Evolutionary conservation across 2,329 filamentous ascomycete species (phyloP), one percentile per base, ranked within the genome.

Genomic region (Colletotrichum gigasporum): DNA sequence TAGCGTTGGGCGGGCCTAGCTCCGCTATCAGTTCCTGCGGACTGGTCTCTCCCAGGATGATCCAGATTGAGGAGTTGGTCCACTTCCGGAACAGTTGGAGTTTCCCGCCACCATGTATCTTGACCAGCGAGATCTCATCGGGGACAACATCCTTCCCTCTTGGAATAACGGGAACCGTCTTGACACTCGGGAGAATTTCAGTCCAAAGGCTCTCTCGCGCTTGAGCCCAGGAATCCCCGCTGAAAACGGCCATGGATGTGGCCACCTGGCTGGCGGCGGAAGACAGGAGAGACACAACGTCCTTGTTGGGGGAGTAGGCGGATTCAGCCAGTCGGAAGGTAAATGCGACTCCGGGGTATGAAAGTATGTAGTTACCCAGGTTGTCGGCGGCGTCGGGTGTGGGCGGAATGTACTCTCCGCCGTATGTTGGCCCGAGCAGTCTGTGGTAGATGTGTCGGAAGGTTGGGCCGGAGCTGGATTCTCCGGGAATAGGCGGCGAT

Each of bases 301-400:
- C 94, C 72, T 89, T 90, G 51, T 82, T 79, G 1, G 90, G 85
- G 3, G 91, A 92, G 83, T 93, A 97, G 20, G 89, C 87, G 1
- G 91, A 89, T 62, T 87, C 82, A 51, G 90, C 85, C 28, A 98
- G 82, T 1, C 93, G 89, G 69, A 99, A 99, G 35, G 91, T 94
- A 75, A 98, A 97, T 0, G 95, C 93, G 28, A 99, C 89, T 0
- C 96, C 96, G 1, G 95, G 94, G 78, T 97, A 99, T 2, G 95
- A 98, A 32, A 99, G 82, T 32, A 97, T 89, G 73, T 98, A 99
- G 20, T 88, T 91, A 14, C 94, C 94, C 63, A 84, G 80, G 14
- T 83, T 81, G 10, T 83, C 82, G 41, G 82, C 80, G 34, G 83
- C 79, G 3, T 81, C 82, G 1, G 81, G 72, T 6, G 78, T 75